phyloP scores from a whole-genome alignment of 1,284 basidiomycete species.

The Pisolithus thermaeus region DNA sequence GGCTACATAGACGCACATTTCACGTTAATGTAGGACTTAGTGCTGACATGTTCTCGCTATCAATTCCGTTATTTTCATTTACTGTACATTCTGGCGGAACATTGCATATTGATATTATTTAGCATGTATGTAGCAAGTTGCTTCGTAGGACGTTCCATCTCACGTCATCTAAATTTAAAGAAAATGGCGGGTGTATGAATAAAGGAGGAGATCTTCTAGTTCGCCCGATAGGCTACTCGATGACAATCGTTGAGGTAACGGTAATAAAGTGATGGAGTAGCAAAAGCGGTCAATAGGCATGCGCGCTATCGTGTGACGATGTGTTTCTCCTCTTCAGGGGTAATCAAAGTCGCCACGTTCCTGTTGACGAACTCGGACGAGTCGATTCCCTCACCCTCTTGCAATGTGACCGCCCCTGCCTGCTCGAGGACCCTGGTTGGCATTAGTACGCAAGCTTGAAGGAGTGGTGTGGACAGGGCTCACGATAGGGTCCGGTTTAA shows the following conservation, averaged over 20 bases:
- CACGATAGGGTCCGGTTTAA: slow-evolving; percentile 68
- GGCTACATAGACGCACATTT: no score
- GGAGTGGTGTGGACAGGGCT: slow-evolving; percentile 16
- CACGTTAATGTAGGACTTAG: no score
- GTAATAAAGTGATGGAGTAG: no score
- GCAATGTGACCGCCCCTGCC: slow-evolving; percentile 19
- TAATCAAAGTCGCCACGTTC: background rate
- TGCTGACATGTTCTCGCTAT: background rate
- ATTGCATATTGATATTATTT: background rate
- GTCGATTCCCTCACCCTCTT: slow-evolving; percentile 11
- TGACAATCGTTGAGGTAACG: no score
- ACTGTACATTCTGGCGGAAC: background rate
- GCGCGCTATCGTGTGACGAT: background rate
- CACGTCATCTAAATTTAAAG: background rate
- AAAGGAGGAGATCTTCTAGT: no score
- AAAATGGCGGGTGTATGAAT: background rate
- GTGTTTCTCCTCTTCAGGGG: background rate
- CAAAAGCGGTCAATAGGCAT: no score
- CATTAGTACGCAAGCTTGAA: slow-evolving; percentile 1
- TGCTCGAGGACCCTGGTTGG: slow-evolving; percentile 19
- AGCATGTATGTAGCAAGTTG: background rate
- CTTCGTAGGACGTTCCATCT: background rate
- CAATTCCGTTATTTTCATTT: background rate
- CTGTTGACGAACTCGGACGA: slow-evolving; percentile 15
- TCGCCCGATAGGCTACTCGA: no score